phyloP scores from a whole-genome alignment of 305 asterid species.

The Rubia balearica region DNA sequence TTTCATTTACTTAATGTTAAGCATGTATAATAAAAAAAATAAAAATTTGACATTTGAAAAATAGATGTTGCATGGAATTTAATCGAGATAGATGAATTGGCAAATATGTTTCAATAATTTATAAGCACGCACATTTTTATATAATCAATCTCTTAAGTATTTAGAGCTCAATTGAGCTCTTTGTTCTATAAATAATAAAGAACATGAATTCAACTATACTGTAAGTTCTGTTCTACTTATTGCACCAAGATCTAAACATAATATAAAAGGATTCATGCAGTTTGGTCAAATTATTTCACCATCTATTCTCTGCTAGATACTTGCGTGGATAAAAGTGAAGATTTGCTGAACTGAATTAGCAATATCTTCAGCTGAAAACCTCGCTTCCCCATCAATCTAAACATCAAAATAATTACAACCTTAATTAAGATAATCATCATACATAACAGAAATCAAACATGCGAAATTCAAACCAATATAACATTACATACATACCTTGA shows the following conservation, averaged over 20 bases:
- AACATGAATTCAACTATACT: no score
- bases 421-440: background rate
- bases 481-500: constrained; percentile 47
- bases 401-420: background rate
- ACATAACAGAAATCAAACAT: background rate
- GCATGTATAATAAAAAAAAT: no score
- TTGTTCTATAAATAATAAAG: no score
- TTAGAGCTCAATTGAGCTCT: no score
- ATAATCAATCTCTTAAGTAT: no score
- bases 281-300: constrained; percentile 10
- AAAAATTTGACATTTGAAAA: no score
- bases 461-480: background rate
- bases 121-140: no score
- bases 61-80: no score
- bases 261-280: background rate
- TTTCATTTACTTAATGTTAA: no score
- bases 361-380: constrained; percentile 72
- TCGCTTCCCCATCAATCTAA: constrained; percentile 65
- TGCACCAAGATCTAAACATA: background rate
- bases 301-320: constrained; percentile 23
- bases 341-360: constrained; percentile 89
- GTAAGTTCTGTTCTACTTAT: no score
- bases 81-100: no score
- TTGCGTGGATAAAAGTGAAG: constrained; percentile 73
- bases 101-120: no score